Conservation (phyloP, 1,284 basidiomycete genomes). For the Sanghuangporus sanghuang region DNA sequence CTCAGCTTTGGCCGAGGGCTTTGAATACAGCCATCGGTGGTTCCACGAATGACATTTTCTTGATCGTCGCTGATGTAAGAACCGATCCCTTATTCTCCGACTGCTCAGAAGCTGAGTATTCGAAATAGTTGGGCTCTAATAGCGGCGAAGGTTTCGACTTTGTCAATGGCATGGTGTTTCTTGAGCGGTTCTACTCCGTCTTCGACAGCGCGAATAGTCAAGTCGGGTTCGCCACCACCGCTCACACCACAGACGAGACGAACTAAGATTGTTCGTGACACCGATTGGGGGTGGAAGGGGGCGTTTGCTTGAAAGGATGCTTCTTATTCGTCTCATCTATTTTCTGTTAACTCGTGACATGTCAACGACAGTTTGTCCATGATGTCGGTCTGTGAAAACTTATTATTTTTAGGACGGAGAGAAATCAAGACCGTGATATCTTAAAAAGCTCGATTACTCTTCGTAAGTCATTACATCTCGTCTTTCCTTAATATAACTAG, state of each 20-base stretch:
- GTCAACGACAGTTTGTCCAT: no score
- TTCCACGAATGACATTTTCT: constrained; percentile 16
- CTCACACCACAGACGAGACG: constrained; percentile 19
- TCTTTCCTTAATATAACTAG: no score
- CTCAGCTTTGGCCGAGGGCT: constrained; percentile 20
- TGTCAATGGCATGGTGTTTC: constrained; percentile 20
- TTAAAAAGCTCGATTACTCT: no score
- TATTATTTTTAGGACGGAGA: no score
- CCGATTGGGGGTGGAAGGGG: no score
- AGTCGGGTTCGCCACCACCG: constrained; percentile 21
- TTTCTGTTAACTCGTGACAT: no score
- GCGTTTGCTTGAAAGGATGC: no score
- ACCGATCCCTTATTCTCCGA: background rate
- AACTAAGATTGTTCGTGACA: constrained; percentile 12
- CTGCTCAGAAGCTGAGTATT: background rate
- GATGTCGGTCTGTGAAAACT: no score
- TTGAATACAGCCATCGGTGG: constrained; percentile 20
- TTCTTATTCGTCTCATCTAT: background rate
- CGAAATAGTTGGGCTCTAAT: constrained; percentile 12
- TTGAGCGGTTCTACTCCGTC: constrained; percentile 22
- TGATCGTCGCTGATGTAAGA: constrained; percentile 18
- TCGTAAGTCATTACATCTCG: no score
- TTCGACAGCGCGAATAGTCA: constrained; percentile 21
- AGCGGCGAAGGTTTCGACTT: constrained; percentile 18
- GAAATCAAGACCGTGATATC: no score